A percentile compares a stretch with the other conserved stretches of the same genome.
These are phyloP conservation scores for Acacia confusa DNA, from an alignment of 306 rosid genomes.

Conservation along the genomic window DNA sequence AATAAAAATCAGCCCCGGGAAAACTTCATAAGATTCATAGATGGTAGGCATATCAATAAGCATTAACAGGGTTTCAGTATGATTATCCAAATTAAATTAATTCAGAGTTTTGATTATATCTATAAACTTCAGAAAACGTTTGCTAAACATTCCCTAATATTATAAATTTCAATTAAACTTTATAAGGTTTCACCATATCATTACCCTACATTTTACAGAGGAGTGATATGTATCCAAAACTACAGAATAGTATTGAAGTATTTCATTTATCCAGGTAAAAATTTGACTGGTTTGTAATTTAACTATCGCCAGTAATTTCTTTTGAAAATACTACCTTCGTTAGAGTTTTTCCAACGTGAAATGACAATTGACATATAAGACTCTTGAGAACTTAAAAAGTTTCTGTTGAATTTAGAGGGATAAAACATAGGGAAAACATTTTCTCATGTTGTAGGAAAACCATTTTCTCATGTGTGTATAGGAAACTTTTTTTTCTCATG, in stretches of 20 bases:
- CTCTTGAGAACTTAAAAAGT: too few relatives aligned
- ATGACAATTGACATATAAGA: too few relatives aligned
- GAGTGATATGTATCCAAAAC: background rate
- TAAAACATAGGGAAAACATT: too few relatives aligned
- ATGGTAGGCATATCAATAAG: background rate
- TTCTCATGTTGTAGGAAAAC: too few relatives aligned
- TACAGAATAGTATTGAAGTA: background rate
- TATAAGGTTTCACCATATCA: background rate
- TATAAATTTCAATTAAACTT: background rate
- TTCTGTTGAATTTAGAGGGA: too few relatives aligned
- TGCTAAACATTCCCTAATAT: background rate
- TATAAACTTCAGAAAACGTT: background rate
- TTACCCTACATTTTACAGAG: background rate
- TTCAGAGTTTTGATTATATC: background rate
- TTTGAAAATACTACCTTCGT: background rate
- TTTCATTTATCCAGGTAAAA: background rate
- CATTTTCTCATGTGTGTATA: too few relatives aligned
- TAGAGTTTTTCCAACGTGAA: too few relatives aligned
- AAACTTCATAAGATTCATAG: background rate
- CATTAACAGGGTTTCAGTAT: background rate
- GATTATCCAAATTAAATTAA: background rate
- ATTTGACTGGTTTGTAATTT: background rate
- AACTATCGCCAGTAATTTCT: background rate
- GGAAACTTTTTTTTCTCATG: too few relatives aligned
- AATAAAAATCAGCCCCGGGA: background rate